phyloP scores from a whole-genome alignment of 208 protist genomes.

The Leishmania amazonensis region DNA sequence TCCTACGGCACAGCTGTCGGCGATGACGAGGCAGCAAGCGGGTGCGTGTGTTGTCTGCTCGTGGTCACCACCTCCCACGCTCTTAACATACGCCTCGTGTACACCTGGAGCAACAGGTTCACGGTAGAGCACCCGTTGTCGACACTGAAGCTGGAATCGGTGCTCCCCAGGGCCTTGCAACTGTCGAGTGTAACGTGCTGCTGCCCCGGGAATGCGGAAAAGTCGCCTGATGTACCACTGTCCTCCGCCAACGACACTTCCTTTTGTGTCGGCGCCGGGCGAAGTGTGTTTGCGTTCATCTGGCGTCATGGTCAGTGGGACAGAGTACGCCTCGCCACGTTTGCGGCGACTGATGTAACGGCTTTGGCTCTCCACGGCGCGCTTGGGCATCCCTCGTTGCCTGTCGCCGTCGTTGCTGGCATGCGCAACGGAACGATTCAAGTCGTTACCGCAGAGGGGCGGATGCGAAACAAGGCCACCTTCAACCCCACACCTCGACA shows the following conservation, averaged over 20 bases:
- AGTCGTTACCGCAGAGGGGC: conserved; percentile 16
- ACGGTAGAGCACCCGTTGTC: conserved; percentile 1
- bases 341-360: conserved; percentile 29
- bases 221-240: not conserved
- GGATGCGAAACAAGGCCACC: not conserved
- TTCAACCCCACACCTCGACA: conserved; percentile 42
- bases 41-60: conserved; percentile 1
- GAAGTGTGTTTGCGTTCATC: conserved; percentile 25
- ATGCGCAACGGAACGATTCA: conserved; percentile 67
- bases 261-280: conserved; percentile 24
- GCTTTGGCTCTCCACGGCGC: conserved; percentile 9
- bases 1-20: not conserved
- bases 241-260: not conserved
- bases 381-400: not conserved
- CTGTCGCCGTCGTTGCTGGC: conserved; percentile 22
- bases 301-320: conserved; percentile 5
- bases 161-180: conserved; percentile 11
- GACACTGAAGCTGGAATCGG: conserved; percentile 7
- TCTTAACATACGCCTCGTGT: conserved; percentile 2
- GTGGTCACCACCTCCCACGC: conserved; percentile 6
- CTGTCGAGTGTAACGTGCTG: conserved; percentile 23
- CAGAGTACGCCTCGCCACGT: conserved; percentile 20
- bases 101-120: not conserved
- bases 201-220: conserved; percentile 7
- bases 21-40: not conserved